Evolutionary conservation across 2,329 filamentous ascomycete species (phyloP), one percentile per base, ranked within the genome.

Genomic region (Colletotrichum chrysophilum): DNA sequence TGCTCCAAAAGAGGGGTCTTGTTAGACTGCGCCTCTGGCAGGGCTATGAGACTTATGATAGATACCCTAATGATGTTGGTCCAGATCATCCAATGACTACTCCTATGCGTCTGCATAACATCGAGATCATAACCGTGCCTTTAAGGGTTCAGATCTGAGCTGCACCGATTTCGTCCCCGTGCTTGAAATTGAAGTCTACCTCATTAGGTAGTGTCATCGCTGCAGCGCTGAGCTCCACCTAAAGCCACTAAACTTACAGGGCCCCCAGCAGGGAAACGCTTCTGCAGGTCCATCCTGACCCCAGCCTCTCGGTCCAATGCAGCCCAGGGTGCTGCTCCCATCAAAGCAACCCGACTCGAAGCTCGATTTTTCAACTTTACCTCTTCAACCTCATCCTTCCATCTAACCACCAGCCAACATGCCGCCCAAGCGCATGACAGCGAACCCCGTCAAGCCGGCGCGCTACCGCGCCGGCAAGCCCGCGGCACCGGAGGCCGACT

Each of bases 391-490:
- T 62, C 52, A 58, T 48, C 55, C 62, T 13, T 66, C 52, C 58
- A 7, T 36, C 32, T 26, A 36, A 60, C 24, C 24, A 62, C 58
- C 43, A 43, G 9, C 74, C 78, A 80, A 61, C 38, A 91, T 91
- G 90, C 93, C 94, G 77, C 92, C 93, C 14, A 96, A 95, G 84
- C 94, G 95, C 81, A 98, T 98, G 95, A 98, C 96, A 77, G 96
- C 96, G 77, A 98, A 98, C 82, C 96, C 95, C 5, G 86, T 93
- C 74, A 93, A 93, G 83, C 94, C 95, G 28, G 91, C 93, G 79
- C 94, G 97, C 73, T 94, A 98, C 81, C 93, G 96, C 74, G 94
- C 96, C 18, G 96, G 97, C 78, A 98, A 98, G 84, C 88, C 93
- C 18, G 87, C 89, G 4, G 90, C 87, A 9, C 89, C 87, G 76